Evolutionary conservation across 2,329 filamentous ascomycete genomes (phyloP), one percentile per base, ranked within the genome.

Genomic region (Pseudogymnoascus verrucosus): DNA sequence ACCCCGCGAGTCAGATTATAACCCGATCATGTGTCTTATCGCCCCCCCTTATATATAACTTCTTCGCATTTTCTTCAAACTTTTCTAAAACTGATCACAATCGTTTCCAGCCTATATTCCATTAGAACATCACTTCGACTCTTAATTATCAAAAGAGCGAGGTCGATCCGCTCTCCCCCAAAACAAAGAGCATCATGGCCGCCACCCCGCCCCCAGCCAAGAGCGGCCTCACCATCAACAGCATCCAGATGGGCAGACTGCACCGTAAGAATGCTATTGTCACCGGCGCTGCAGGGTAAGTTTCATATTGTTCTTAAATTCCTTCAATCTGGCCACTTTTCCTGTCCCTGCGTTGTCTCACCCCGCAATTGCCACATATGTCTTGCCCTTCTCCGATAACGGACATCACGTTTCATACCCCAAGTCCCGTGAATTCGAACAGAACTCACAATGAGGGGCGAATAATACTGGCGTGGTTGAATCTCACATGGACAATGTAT

Each of bases 231-330:
- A 74, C 72, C 60, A 74, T 73, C 67, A 75, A 75, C 67, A 71
- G 71, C 64, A 63, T 74, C 61, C 68, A 67, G n/a, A 73, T 74
- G 69, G 73, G 73, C 64, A 70, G 72, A 67, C 64, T 74, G 34
- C 66, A 69, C 66, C 72, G 73, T 40, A 76, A 75, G 66, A 76
- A 77, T 65, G 72, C 75, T 5, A 72, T 90, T 71, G 80, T 90
- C 71, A 90, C 87, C 39, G 87, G 87, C 70, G 87, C 85, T 67
- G 87, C 85, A 71, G 86, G 87, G 86, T 89, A 79, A 74, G 81
- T 76, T 6, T 31, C 65, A 37, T 51, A 12, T 44, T 8, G 11
- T 16, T 44, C n/a, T 39, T 59, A 31, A 40, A 37, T 64, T 65
- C 42, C 26, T 57, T 64, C 47, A 54, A 39, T 47, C 11, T 14